Evolutionary conservation across 2,329 filamentous ascomycete species (phyloP), one percentile per base, ranked within the genome.

Genomic region (Colletotrichum orchidophilum): DNA sequence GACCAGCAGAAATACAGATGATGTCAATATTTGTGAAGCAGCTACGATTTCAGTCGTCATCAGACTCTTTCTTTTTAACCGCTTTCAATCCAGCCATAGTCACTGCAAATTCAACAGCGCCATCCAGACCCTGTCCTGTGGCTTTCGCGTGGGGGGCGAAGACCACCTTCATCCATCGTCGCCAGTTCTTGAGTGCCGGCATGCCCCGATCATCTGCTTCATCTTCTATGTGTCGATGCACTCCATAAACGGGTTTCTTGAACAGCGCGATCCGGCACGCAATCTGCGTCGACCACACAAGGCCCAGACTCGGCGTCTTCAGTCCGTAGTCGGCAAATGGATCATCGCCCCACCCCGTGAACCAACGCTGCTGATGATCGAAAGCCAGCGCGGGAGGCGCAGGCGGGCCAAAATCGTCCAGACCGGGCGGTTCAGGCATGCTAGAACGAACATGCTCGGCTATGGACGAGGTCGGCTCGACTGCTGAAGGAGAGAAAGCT

Each of bases 281-380:
- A 59, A 98, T 90, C 83, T 98, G 95, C 33, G 95, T 96, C 3
- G 94, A 91, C 96, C 96, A 98, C 12, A 97, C 92, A 8, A 97
- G 86, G 0, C 96, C 96, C 27, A 98, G 83, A 7, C 93, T 93
- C 0, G 96, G 96, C 0, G 94, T 97, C 82, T 98, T 98, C 66
- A 92, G 82, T 29, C 83, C 81, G 59, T 83, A 80, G 13, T 82
- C 77, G 24, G 83, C 80, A 29, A 81, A 76, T 18, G 87, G 83
- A 66, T 91, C 86, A 79, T 97, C 94, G 26, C 96, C 95, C 96
- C 96, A 98, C 73, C 96, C 95, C 4, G 95, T 97, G 82, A 98
- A 97, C 90, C 95, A 98, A 53, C 93, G 89, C 80, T 98, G 94
- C 81, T 98, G 96, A 81, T 98, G 93, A 76, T 97, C 92, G 9